These are phyloP conservation scores for Roridomyces roridus DNA, from an alignment of 768 basidiomycete genomes.

Conservation along the genomic window DNA sequence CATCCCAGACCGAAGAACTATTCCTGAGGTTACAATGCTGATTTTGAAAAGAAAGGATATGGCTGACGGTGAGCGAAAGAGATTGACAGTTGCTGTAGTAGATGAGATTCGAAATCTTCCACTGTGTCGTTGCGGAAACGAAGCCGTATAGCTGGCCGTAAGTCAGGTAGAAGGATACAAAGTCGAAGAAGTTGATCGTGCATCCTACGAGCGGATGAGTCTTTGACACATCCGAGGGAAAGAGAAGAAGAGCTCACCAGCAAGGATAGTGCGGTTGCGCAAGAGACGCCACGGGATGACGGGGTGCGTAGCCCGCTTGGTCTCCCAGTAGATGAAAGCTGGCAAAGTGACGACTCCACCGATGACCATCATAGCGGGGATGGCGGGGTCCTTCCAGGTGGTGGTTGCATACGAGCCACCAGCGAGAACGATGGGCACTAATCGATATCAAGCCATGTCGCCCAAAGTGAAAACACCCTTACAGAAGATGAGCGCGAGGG, in stretches of 20 bases:
- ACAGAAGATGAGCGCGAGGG: constrained; percentile 23
- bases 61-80: constrained; percentile 22
- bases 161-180: constrained; percentile 56
- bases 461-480: not conserved
- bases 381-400: constrained; percentile 30
- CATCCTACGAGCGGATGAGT: constrained; percentile 27
- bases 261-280: constrained; percentile 51
- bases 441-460: constrained; percentile 38
- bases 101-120: constrained; percentile 21
- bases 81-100: constrained; percentile 26
- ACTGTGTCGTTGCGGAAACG: constrained; percentile 37
- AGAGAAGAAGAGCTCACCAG: no score
- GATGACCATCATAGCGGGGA: constrained; percentile 41
- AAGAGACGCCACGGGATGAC: constrained; percentile 56
- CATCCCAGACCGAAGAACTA: constrained; percentile 59
- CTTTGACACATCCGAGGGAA: not conserved
- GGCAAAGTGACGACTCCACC: constrained; percentile 37
- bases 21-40: not conserved
- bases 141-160: constrained; percentile 63
- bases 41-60: not conserved
- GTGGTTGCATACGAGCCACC: constrained; percentile 23
- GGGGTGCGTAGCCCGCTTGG: constrained; percentile 46
- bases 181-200: constrained; percentile 58
- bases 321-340: constrained; percentile 43
- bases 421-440: constrained; percentile 39